phyloP scores from a whole-genome alignment of 2,329 filamentous ascomycete species.

The Aspergillus fijiensis region DNA sequence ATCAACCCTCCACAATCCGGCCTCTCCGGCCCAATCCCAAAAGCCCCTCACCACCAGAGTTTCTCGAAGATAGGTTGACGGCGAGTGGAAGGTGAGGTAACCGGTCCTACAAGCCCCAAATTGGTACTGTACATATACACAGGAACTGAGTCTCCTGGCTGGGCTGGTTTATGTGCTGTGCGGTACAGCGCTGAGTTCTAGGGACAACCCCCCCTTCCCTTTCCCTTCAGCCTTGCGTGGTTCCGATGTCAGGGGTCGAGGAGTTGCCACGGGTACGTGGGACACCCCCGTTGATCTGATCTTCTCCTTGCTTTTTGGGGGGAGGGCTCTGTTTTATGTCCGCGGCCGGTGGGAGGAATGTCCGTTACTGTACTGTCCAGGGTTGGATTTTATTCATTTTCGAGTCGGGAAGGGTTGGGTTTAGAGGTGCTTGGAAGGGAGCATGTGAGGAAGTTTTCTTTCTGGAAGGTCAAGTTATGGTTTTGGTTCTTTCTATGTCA shows the following conservation, averaged over 20 bases:
- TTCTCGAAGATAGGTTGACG: no score
- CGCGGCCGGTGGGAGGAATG: background rate
- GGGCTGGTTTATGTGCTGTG: no score
- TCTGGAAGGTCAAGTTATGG: background rate
- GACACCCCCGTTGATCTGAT: background rate
- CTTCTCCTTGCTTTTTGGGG: background rate
- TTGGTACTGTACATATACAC: no score
- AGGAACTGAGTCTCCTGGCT: no score
- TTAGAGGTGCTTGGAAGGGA: background rate
- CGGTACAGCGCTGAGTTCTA: background rate
- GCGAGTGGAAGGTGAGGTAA: no score
- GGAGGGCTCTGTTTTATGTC: background rate
- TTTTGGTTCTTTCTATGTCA: constrained; percentile 29
- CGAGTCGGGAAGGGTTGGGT: background rate
- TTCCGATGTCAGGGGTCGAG: background rate
- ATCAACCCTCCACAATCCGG: no score
- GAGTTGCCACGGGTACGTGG: background rate
- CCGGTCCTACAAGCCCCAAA: no score
- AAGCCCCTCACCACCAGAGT: no score
- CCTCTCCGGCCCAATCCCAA: no score
- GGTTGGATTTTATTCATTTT: background rate
- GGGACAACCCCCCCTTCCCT: background rate
- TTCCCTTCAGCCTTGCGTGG: background rate
- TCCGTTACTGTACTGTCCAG: background rate
- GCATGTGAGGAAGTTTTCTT: background rate